Evolutionary conservation across 495 filamentous ascomycete species (phyloP).

Genomic region (Tuber calosporum): DNA sequence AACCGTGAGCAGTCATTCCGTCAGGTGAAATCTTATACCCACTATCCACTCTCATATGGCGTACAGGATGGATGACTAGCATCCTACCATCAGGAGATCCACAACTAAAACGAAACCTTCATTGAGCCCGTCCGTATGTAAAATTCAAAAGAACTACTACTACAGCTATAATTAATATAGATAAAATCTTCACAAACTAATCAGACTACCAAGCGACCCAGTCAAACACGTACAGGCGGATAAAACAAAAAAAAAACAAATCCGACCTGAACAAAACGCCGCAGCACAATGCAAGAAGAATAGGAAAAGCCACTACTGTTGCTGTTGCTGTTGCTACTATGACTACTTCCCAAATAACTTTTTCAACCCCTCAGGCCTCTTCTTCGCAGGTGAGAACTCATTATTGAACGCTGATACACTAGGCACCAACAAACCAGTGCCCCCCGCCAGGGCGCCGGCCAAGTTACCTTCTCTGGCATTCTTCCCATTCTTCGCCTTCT

Average conservation of each 20-base stretch:
- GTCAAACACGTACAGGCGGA: background rate
- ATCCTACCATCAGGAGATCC: background rate
- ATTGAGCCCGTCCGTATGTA: background rate
- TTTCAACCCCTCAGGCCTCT: conserved; percentile 28
- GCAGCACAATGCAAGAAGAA: background rate
- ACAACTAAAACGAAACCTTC: background rate
- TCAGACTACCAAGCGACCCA: background rate
- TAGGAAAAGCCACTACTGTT: background rate
- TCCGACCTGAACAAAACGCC: background rate
- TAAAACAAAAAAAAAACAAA: background rate
- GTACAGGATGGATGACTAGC: too few relatives aligned
- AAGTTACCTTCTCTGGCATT: conserved; percentile 4
- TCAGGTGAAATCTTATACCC: background rate
- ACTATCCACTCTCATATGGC: background rate
- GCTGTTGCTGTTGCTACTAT: background rate
- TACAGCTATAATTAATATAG: background rate
- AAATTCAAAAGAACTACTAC: background rate
- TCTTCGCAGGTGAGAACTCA: conserved; percentile 38
- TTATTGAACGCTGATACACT: conserved; percentile 19
- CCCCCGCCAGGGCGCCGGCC: conserved; percentile 41
- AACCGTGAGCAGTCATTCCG: background rate
- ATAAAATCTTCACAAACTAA: background rate
- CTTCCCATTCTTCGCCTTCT: conserved; percentile 7
- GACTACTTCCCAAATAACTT: conserved; percentile 28
- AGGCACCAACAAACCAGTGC: conserved; percentile 36